A percentile compares a stretch with the other conserved stretches of the same genome.
phyloP scores from a whole-genome alignment of 768 basidiomycete genomes.

The Lactarius hatsudake region DNA sequence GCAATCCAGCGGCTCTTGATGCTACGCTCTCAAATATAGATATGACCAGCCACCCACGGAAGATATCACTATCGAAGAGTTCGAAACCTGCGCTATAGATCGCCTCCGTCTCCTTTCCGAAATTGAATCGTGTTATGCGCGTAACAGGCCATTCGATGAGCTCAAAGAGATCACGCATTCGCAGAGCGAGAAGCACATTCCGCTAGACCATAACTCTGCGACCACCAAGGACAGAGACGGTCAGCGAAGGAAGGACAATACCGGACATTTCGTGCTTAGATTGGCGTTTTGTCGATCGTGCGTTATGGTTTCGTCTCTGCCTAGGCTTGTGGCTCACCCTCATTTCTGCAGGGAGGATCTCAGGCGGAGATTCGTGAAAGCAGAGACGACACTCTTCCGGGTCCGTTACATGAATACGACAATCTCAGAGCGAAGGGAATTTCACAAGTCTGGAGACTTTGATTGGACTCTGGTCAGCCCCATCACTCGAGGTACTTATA shows the following conservation, averaged over 20 bases:
- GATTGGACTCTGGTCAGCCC: constrained; percentile 57
- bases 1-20: background rate
- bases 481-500: constrained; percentile 9
- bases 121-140: constrained; percentile 84
- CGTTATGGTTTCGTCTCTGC: constrained; percentile 36
- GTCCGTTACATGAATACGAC: constrained; percentile 73
- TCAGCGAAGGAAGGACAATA: constrained; percentile 78
- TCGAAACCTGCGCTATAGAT: constrained; percentile 87
- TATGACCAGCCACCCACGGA: constrained; percentile 83
- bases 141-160: constrained; percentile 81
- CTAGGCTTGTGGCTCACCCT: background rate
- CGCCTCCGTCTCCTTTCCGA: constrained; percentile 84
- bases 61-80: constrained; percentile 93
- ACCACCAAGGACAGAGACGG: constrained; percentile 46
- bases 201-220: constrained; percentile 58
- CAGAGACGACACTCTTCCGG: constrained; percentile 81
- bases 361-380: constrained; percentile 81
- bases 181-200: constrained; percentile 76
- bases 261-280: constrained; percentile 91
- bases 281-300: constrained; percentile 96
- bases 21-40: constrained; percentile 39
- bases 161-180: constrained; percentile 56
- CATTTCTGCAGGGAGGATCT: constrained; percentile 72
- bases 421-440: constrained; percentile 53
- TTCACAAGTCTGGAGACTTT: constrained; percentile 64